These are phyloP conservation scores for Dothideomycetes sp. DNA, from an alignment of 2,329 filamentous ascomycete species.

Conservation along the genomic window DNA sequence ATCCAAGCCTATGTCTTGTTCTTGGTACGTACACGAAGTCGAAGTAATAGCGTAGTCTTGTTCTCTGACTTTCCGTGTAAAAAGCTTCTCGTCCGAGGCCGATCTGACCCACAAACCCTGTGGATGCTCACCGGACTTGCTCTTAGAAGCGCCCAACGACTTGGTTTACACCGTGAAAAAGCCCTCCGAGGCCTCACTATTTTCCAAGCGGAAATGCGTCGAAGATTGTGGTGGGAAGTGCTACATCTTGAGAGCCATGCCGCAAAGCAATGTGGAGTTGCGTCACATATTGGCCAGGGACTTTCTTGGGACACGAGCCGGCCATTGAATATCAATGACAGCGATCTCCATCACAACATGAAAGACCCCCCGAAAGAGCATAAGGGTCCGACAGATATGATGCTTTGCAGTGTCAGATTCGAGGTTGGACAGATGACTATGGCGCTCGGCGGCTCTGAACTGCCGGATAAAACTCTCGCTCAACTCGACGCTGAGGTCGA, in stretches of 20 bases:
- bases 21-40: constrained; percentile 26
- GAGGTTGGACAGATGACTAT: constrained; percentile 34
- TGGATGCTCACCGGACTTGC: constrained; percentile 57
- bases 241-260: constrained; percentile 44
- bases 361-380: constrained; percentile 39
- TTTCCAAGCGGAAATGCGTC: constrained; percentile 50
- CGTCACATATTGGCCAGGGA: constrained; percentile 14
- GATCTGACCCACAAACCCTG: constrained; percentile 42
- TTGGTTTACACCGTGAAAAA: constrained; percentile 54
- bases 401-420: constrained; percentile 36
- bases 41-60: too few relatives aligned
- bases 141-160: constrained; percentile 49
- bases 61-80: too few relatives aligned
- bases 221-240: constrained; percentile 54
- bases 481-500: constrained; percentile 23
- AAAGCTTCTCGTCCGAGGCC: constrained; percentile 27
- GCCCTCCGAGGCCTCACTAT: constrained; percentile 39
- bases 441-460: constrained; percentile 6
- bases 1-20: constrained; percentile 61
- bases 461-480: constrained; percentile 8
- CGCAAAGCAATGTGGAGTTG: constrained; percentile 23
- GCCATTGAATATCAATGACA: constrained; percentile 29
- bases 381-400: constrained; percentile 45
- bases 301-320: constrained; percentile 25
- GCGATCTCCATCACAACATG: constrained; percentile 33